Conservation (phyloP, 2,329 filamentous ascomycete genomes). For the Cordyceps pruinosa region DNA sequence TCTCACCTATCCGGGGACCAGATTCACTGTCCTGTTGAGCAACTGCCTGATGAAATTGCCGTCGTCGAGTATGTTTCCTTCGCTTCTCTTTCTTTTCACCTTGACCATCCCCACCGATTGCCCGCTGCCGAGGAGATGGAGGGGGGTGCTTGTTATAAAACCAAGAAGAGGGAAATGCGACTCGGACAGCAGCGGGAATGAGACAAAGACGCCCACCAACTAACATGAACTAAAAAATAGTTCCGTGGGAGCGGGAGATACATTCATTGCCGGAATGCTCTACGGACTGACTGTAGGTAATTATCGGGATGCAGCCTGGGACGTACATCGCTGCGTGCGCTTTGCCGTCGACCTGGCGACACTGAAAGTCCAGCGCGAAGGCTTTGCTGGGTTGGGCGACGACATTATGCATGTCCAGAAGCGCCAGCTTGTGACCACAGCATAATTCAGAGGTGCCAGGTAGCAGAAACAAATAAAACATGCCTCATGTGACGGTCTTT, state of each 20-base stretch:
- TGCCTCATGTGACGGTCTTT: background rate
- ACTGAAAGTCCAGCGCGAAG: conserved; percentile 59
- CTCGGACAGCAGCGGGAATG: background rate
- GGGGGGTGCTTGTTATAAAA: background rate
- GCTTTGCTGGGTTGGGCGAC: conserved; percentile 48
- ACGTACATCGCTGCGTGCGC: conserved; percentile 38
- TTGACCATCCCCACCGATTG: background rate
- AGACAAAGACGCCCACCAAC: conserved; percentile 2
- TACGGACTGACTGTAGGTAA: conserved; percentile 42
- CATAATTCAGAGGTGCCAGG: background rate
- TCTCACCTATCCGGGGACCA: conserved; percentile 23
- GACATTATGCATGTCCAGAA: conserved; percentile 15
- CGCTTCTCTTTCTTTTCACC: background rate
- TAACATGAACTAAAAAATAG: conserved; percentile 32
- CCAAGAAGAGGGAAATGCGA: background rate
- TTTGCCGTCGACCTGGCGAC: conserved; percentile 63
- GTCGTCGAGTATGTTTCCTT: conserved; percentile 48
- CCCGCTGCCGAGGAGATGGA: background rate
- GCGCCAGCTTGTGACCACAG: background rate
- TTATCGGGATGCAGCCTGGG: conserved; percentile 36
- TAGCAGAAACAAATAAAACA: background rate
- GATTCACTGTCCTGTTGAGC: conserved; percentile 35
- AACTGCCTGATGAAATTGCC: conserved; percentile 30
- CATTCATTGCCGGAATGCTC: conserved; percentile 66
- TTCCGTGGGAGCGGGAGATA: conserved; percentile 67